Evolutionary conservation across 305 asterid genomes (phyloP).

Genomic region (Fraxinus platypoda): DNA sequence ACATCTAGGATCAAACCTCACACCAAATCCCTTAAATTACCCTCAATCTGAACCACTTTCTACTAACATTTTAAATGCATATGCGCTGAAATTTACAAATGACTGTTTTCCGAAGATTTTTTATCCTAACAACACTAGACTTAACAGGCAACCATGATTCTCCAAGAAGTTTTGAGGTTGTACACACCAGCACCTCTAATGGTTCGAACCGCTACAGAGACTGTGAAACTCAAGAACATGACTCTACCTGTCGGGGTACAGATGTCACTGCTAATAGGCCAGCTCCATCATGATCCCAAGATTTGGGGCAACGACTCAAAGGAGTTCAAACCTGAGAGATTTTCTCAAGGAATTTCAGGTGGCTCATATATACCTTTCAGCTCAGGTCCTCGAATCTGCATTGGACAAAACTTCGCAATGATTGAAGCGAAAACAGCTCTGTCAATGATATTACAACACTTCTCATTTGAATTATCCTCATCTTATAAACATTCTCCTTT

Average conservation of each 20-base stretch:
- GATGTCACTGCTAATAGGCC: slow-evolving; percentile 30
- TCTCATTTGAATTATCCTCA: slow-evolving; percentile 37
- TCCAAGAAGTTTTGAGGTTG: slow-evolving; percentile 45
- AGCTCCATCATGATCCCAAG: slow-evolving; percentile 38
- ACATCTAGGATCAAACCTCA: background rate
- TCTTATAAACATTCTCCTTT: slow-evolving; percentile 42
- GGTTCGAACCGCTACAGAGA: slow-evolving; percentile 23
- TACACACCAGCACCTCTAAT: slow-evolving; percentile 36
- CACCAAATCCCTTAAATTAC: background rate
- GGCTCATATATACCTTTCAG: slow-evolving; percentile 44
- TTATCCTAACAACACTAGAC: background rate
- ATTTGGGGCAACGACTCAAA: slow-evolving; percentile 50
- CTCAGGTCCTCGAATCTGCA: slow-evolving; percentile 49
- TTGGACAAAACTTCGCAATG: slow-evolving; percentile 47
- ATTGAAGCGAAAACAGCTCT: slow-evolving; percentile 47
- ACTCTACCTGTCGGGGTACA: slow-evolving; percentile 37
- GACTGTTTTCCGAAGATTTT: background rate
- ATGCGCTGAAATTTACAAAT: background rate
- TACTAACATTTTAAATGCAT: background rate
- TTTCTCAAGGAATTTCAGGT: slow-evolving; percentile 35
- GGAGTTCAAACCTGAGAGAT: slow-evolving; percentile 52
- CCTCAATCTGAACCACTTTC: background rate
- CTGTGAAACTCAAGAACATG: slow-evolving; percentile 34
- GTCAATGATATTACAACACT: slow-evolving; percentile 37
- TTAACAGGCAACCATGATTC: slow-evolving; percentile 41